These are phyloP conservation scores for Wickerhamomyces queroliae DNA, from an alignment of 805 yeast species.

Conservation along the genomic window DNA sequence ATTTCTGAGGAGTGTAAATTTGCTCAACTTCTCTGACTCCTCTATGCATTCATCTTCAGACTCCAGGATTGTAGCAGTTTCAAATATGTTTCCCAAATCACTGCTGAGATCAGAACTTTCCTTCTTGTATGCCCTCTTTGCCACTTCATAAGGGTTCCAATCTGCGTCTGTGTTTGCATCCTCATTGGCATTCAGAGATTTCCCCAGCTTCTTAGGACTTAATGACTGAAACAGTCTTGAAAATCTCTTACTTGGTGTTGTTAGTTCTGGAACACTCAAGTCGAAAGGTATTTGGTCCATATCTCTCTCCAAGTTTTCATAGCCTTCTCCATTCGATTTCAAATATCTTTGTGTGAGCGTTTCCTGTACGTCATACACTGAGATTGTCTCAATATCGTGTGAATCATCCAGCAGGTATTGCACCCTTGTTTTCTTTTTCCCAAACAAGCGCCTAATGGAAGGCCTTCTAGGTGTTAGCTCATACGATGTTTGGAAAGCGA, in stretches of 20 bases:
- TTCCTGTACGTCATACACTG: slow-evolving; percentile 11
- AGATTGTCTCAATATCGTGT: neutral
- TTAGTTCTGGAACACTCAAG: slow-evolving; percentile 10
- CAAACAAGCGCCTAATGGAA: slow-evolving; percentile 7
- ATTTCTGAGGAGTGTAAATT: too few relatives aligned
- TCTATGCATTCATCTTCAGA: too few relatives aligned
- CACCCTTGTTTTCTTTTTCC: neutral
- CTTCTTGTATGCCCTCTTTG: too few relatives aligned
- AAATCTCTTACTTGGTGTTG: neutral
- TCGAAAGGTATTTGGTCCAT: slow-evolving; percentile 21
- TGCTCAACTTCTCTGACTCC: too few relatives aligned
- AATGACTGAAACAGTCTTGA: neutral
- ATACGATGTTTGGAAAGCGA: too few relatives aligned
- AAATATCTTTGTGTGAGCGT: slow-evolving; percentile 23
- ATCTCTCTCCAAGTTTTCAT: slow-evolving; percentile 17
- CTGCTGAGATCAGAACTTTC: too few relatives aligned
- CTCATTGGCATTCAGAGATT: too few relatives aligned
- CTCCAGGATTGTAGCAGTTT: too few relatives aligned
- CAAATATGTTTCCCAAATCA: too few relatives aligned
- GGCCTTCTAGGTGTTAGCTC: neutral
- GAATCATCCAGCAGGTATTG: neutral
- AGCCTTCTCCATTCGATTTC: slow-evolving; percentile 7
- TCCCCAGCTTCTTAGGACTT: neutral
- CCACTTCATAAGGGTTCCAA: too few relatives aligned
- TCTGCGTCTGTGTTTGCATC: too few relatives aligned